A percentile compares a stretch with the other conserved stretches of the same genome.
These are phyloP conservation scores for Dictyostelium purpureum DNA, from an alignment of 78 protist species.

Conservation along the genomic window DNA sequence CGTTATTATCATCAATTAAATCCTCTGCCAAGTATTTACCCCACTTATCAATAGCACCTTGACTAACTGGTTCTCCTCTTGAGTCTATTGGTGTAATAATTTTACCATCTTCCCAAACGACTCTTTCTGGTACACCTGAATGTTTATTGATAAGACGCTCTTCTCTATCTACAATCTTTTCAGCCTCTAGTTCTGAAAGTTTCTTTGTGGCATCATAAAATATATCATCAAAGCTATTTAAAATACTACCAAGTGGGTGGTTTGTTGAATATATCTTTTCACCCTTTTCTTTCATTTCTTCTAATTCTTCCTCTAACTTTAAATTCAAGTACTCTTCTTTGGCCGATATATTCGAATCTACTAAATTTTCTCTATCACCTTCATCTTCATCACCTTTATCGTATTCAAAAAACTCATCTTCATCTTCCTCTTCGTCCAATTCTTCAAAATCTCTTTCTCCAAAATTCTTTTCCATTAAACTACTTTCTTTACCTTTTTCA, in stretches of 20 bases:
- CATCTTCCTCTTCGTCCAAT: conserved; percentile 6
- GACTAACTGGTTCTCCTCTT: conserved; percentile 54
- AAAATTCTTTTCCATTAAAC: background rate
- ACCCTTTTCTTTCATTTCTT: background rate
- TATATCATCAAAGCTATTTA: conserved; percentile 26
- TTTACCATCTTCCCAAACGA: conserved; percentile 14
- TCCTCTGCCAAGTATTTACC: conserved; percentile 43
- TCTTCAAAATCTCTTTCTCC: conserved; percentile 9
- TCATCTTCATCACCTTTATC: conserved; percentile 22
- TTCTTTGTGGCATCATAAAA: background rate
- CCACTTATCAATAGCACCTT: conserved; percentile 36
- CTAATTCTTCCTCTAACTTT: background rate
- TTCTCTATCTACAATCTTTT: conserved; percentile 28
- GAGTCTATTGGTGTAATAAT: conserved; percentile 21
- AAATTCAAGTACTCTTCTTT: background rate
- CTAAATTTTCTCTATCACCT: conserved; percentile 1
- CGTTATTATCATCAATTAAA: background rate
- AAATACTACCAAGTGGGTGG: background rate
- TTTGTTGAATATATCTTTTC: background rate
- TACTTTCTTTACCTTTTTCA: background rate
- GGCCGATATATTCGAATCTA: background rate
- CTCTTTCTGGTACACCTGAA: conserved; percentile 31
- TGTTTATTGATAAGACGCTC: background rate
- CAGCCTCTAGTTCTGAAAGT: background rate
- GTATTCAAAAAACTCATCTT: background rate